Base-by-base conservation (phyloP, 2,329 filamentous ascomycete species). In the Claviceps paspali region DNA sequence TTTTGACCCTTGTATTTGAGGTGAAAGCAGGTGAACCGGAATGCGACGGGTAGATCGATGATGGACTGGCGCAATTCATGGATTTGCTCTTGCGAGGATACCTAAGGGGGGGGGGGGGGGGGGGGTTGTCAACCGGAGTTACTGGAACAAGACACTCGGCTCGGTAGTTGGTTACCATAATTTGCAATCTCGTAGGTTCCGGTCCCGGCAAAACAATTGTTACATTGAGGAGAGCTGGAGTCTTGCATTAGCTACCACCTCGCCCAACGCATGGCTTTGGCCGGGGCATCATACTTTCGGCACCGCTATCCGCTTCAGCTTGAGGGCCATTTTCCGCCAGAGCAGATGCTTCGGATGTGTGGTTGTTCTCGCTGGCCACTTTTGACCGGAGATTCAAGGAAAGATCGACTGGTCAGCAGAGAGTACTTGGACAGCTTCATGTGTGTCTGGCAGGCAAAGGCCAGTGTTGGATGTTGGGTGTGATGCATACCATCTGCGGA, bases 21-120 rank as follows among this genome's bases (percentile, higher is more conserved):
- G 63, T 98, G 91, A 67, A 98, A 98, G 68, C 91, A 98, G 37
- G 91, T 93, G 66, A 95, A 95, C 61, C 93, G 86, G 64, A 95
- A 91, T 36, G 88, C 92, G 42, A 80, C 72, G 5, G 91, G 91
- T 35, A 86, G 72, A 61, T 98, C 91, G 62, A 95, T 86, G 56
- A 98, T 82, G 44, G 87, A 88, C 62, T 96, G 91, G 47, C 91
- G 83, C 50, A 98, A 79, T 67, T 98, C 91, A 61, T 96, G 91
- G 43, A 96, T 80, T 59, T 95, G 88, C 63, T 98, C 92, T 67
- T 94, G 82, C 47, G 79, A 79, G 29, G 85, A 88, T 39, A 93
- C 82, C 82, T 91, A 24, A 24, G 29, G 23, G 50, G 22, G 11
- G n/a, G 19, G 15, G 10, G n/a, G n/a, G n/a, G n/a, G n/a, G n/a